These are phyloP conservation scores for Apiotrichum laibachii DNA, from an alignment of 1,284 basidiomycete genomes.

Conservation along the genomic window DNA sequence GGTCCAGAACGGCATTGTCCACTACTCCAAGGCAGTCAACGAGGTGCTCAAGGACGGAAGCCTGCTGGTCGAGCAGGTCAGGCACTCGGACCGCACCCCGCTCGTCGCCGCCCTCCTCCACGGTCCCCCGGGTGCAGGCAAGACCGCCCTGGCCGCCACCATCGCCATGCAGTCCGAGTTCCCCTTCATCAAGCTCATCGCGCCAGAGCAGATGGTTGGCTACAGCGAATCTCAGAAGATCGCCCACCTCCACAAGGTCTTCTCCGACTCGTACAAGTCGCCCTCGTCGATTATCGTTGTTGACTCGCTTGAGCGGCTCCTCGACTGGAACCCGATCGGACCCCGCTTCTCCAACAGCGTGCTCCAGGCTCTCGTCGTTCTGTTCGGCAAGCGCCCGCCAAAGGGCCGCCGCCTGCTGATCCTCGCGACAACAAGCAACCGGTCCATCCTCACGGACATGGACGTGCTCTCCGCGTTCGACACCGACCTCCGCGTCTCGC, in stretches of 20 bases:
- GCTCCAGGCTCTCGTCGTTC: constrained; percentile 84
- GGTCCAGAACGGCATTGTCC: constrained; percentile 95
- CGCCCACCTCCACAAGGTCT: constrained; percentile 86
- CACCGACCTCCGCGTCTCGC: constrained; percentile 79
- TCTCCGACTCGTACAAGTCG: constrained; percentile 95
- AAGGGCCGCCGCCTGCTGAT: constrained; percentile 93
- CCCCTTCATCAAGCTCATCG: constrained; percentile 97
- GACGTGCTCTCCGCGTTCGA: constrained; percentile 87
- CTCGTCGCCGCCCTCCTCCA: constrained; percentile 88
- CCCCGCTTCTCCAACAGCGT: constrained; percentile 94
- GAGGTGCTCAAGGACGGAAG: constrained; percentile 85
- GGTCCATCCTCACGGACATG: constrained; percentile 82
- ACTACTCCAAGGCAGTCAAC: constrained; percentile 73
- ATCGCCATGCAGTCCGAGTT: constrained; percentile 90
- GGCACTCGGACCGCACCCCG: constrained; percentile 82
- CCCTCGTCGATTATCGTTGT: constrained; percentile 94
- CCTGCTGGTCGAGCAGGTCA: constrained; percentile 92
- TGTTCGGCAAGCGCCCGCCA: constrained; percentile 85
- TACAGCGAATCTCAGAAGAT: constrained; percentile 90
- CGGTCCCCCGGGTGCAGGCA: constrained; percentile 86
- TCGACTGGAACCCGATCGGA: constrained; percentile 98
- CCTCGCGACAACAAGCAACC: constrained; percentile 87
- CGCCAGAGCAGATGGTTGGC: constrained; percentile 96
- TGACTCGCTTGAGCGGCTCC: constrained; percentile 85
- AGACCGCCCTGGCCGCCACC: constrained; percentile 91